Evolutionary conservation across 1,284 basidiomycete species (phyloP).

Genomic region (Pholiota adiposa): DNA sequence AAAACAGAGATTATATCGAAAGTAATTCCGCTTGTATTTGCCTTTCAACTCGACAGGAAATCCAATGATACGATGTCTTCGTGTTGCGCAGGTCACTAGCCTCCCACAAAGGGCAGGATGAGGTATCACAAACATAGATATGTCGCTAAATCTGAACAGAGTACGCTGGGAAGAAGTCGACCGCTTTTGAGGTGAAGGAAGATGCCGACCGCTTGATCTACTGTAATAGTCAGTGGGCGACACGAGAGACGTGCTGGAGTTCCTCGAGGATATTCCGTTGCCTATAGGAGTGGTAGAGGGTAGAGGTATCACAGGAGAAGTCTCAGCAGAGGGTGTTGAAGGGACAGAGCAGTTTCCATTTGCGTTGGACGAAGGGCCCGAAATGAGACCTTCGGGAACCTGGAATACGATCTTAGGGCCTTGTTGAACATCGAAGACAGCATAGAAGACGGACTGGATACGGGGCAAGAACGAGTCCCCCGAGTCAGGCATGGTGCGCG

Average conservation of each 20-base stretch:
- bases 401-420: conserved; percentile 90
- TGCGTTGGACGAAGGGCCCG: conserved; percentile 37
- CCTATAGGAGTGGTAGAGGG: conserved; percentile 31
- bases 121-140: conserved; percentile 95
- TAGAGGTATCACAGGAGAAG: conserved; percentile 30
- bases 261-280: conserved; percentile 37
- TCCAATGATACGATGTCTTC: conserved; percentile 82
- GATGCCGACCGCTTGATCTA: conserved; percentile 43
- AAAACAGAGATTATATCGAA: conserved; percentile 96
- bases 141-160: conserved; percentile 90
- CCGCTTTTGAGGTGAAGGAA: conserved; percentile 55
- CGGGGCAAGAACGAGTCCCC: conserved; percentile 76
- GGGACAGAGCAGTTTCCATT: conserved; percentile 45
- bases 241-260: conserved; percentile 50
- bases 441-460: conserved; percentile 87
- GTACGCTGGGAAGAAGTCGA: conserved; percentile 50
- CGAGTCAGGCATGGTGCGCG: conserved; percentile 45
- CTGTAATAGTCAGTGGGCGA: conserved; percentile 47
- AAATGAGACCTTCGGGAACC: conserved; percentile 87
- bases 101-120: conserved; percentile 86
- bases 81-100: conserved; percentile 81
- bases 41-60: conserved; percentile 82
- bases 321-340: conserved; percentile 48
- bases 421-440: conserved; percentile 81
- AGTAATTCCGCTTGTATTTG: conserved; percentile 84